Evolutionary conservation across 208 protist species (phyloP).

Genomic region (Trypanosoma lewisi): DNA sequence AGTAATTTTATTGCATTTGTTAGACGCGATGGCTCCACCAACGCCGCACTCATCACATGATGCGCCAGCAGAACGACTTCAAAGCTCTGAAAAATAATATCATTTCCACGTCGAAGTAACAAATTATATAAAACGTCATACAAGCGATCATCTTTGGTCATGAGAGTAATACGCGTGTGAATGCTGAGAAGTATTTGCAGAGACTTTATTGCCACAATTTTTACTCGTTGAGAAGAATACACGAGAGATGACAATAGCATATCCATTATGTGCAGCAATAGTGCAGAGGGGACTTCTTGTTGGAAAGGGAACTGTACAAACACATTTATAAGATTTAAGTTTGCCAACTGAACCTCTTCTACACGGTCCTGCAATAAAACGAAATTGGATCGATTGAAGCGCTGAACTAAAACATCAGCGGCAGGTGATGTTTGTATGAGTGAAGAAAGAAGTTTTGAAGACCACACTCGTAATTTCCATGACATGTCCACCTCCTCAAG

Average conservation of each 20-base stretch:
- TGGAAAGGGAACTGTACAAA: constrained; percentile 23
- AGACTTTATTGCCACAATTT: constrained; percentile 17
- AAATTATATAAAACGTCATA: constrained; percentile 13
- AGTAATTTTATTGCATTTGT: constrained; percentile 6
- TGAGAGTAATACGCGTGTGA: constrained; percentile 5
- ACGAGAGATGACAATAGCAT: constrained; percentile 12
- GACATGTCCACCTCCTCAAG: constrained; percentile 33
- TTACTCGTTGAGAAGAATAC: constrained; percentile 13
- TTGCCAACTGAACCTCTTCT: constrained; percentile 50
- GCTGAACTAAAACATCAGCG: constrained; percentile 23
- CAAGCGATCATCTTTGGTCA: constrained; percentile 3
- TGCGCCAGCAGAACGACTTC: constrained; percentile 17
- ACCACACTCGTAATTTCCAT: constrained; percentile 54
- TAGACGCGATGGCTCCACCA: background rate
- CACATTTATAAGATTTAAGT: constrained; percentile 33
- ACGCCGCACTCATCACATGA: constrained; percentile 2
- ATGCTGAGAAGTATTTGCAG: constrained; percentile 21
- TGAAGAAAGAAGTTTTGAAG: constrained; percentile 32
- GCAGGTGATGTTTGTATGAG: constrained; percentile 33
- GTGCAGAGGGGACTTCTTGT: constrained; percentile 7
- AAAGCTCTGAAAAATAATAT: background rate
- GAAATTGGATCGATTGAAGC: constrained; percentile 21
- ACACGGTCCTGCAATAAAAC: constrained; percentile 30
- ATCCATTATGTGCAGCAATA: constrained; percentile 25
- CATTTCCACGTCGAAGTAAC: background rate